phyloP scores from a whole-genome alignment of 495 filamentous ascomycete species.

The Aspergillus heteromorphus region DNA sequence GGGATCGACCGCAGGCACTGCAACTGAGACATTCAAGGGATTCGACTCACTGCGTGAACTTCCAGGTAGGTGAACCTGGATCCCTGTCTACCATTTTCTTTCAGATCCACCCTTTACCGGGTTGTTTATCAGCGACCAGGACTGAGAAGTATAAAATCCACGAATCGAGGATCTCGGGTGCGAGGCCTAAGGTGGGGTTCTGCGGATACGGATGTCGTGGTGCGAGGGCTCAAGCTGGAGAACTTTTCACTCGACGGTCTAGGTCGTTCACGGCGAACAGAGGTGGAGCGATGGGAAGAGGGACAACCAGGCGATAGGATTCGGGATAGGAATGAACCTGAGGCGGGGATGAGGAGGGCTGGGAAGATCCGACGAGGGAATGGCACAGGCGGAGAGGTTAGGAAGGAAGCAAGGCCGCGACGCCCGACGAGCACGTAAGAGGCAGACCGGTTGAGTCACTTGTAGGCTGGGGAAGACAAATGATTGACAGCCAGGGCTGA shows the following conservation, averaged over 20 bases:
- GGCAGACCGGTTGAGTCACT: constrained; percentile 11
- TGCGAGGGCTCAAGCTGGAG: constrained; percentile 4
- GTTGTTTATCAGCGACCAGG: constrained; percentile 8
- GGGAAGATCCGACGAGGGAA: constrained; percentile 7
- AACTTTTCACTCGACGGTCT: constrained; percentile 1
- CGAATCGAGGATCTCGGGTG: constrained; percentile 5
- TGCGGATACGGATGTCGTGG: constrained; percentile 8
- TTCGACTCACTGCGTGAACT: constrained; percentile 95
- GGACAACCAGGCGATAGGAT: constrained; percentile 6
- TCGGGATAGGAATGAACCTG: constrained; percentile 8
- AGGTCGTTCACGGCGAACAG: constrained; percentile 2
- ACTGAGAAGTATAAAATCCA: constrained; percentile 6
- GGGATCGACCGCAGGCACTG: background rate
- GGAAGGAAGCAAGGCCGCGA: constrained; percentile 12
- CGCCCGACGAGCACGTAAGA: constrained; percentile 15
- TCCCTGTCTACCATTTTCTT: constrained; percentile 95
- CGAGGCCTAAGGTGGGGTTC: constrained; percentile 12
- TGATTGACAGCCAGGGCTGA: constrained; percentile 23
- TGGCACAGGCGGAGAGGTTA: constrained; percentile 11
- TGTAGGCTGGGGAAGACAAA: constrained; percentile 19
- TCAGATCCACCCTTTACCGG: constrained; percentile 31
- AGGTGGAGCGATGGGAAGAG: constrained; percentile 2
- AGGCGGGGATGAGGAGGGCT: constrained; percentile 11
- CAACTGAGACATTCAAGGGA: constrained; percentile 6
- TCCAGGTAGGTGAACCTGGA: constrained; percentile 91